A percentile compares a stretch with the other conserved stretches of the same genome.
These are phyloP conservation scores for Hypomontagnella submonticulosa DNA, from an alignment of 495 filamentous ascomycete genomes.

Conservation along the genomic window DNA sequence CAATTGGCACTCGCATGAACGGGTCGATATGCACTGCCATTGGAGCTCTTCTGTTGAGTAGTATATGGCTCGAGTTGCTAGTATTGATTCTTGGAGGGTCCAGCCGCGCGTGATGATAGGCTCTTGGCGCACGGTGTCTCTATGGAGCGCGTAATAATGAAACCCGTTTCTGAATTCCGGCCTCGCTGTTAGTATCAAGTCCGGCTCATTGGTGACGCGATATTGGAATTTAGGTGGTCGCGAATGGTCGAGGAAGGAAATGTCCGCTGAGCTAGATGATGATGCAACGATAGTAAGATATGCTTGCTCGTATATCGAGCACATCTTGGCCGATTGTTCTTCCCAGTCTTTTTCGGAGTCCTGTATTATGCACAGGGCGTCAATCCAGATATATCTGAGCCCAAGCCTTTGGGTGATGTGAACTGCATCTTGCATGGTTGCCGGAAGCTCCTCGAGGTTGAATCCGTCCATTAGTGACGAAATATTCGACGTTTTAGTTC, in stretches of 20 bases:
- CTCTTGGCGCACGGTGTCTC: not conserved
- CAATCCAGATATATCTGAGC: slow-evolving; percentile 43
- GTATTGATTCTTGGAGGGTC: slow-evolving; percentile 17
- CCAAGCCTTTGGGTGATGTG: slow-evolving; percentile 33
- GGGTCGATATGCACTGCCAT: slow-evolving; percentile 8
- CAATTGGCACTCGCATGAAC: slow-evolving; percentile 17
- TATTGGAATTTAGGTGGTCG: not conserved
- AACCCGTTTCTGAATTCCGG: not conserved
- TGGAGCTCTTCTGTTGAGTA: slow-evolving; percentile 22
- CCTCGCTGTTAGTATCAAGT: slow-evolving; percentile 5
- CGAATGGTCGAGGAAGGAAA: slow-evolving; percentile 3
- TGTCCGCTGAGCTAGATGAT: slow-evolving; percentile 22
- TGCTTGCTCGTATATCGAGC: slow-evolving; percentile 45
- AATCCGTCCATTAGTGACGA: slow-evolving; percentile 22
- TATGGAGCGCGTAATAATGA: not conserved
- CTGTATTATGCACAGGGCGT: slow-evolving; percentile 46
- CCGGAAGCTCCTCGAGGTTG: slow-evolving; percentile 25
- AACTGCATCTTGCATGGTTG: slow-evolving; percentile 46
- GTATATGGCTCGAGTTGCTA: slow-evolving; percentile 13
- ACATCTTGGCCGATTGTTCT: slow-evolving; percentile 41
- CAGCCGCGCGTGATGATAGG: slow-evolving; percentile 11
- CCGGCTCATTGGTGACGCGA: not conserved
- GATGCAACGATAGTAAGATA: slow-evolving; percentile 48
- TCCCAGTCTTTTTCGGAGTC: slow-evolving; percentile 38
- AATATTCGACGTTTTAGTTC: slow-evolving; percentile 3